Evolutionary conservation across 352 stramenopile genomes (phyloP).

Genomic region (Discostella stelligera): DNA sequence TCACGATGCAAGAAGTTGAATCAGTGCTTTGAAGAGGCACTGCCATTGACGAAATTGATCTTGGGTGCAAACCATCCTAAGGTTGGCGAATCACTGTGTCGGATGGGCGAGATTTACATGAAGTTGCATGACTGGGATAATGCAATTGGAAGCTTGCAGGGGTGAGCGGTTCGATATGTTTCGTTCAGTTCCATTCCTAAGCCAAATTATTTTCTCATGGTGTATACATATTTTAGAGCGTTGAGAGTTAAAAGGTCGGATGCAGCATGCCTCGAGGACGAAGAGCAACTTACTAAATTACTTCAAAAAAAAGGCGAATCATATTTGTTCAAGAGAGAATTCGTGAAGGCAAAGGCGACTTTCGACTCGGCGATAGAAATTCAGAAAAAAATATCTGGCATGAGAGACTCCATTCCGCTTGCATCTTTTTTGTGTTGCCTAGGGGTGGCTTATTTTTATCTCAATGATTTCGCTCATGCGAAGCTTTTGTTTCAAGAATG

Average conservation of each 20-base stretch:
- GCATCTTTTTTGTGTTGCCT: constrained; percentile 50
- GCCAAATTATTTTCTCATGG: not conserved
- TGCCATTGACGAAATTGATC: constrained; percentile 60
- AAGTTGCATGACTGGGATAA: constrained; percentile 65
- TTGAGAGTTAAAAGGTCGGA: constrained; percentile 45
- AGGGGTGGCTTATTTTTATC: constrained; percentile 50
- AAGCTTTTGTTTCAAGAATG: constrained; percentile 60
- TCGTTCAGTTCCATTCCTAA: not conserved
- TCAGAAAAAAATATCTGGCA: constrained; percentile 27
- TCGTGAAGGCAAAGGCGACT: constrained; percentile 48
- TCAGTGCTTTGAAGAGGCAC: constrained; percentile 56
- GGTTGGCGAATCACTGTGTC: constrained; percentile 43
- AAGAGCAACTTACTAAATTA: constrained; percentile 43
- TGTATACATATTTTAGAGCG: constrained; percentile 29
- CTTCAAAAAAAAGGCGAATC: constrained; percentile 60
- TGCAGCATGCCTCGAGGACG: constrained; percentile 29
- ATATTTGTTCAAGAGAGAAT: constrained; percentile 60
- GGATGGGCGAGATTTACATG: constrained; percentile 61
- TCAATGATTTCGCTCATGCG: constrained; percentile 51
- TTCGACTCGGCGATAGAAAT: constrained; percentile 57
- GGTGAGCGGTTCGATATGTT: constrained; percentile 30
- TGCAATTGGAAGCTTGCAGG: constrained; percentile 62
- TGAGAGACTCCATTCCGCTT: constrained; percentile 27
- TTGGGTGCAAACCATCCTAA: constrained; percentile 41
- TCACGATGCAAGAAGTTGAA: constrained; percentile 52